Percentiles rank a stretch among this genome's conserved stretches.
phyloP scores from a whole-genome alignment of 257 asterid species.

The Prunella vulgaris region DNA sequence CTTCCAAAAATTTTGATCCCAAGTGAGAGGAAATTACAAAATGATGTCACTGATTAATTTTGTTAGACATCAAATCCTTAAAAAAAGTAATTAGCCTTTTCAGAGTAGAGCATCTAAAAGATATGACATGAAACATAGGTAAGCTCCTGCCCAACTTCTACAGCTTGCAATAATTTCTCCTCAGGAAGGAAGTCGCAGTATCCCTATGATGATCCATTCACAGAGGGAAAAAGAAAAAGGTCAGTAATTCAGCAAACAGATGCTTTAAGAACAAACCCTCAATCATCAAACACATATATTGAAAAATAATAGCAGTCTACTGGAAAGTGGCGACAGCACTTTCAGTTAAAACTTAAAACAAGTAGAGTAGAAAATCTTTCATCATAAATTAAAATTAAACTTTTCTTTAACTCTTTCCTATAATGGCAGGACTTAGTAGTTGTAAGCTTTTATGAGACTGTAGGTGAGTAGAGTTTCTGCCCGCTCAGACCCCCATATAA shows the following conservation, averaged over 20 bases:
- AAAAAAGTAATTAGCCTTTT: background rate
- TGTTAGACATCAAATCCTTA: conserved; percentile 4
- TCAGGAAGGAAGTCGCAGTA: conserved; percentile 95
- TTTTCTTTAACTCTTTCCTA: background rate
- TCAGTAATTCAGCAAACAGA: too few relatives aligned
- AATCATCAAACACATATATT: conserved; percentile 12
- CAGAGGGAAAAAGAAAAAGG: background rate
- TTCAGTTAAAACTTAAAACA: conserved; percentile 10
- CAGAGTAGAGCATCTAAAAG: conserved; percentile 14
- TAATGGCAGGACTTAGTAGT: background rate
- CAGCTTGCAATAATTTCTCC: conserved; percentile 87
- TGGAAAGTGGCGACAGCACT: background rate
- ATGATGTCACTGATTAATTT: conserved; percentile 1
- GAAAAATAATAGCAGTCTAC: conserved; percentile 1
- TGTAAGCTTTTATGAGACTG: background rate
- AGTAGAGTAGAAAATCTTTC: background rate
- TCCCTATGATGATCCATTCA: conserved; percentile 55
- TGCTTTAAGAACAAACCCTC: too few relatives aligned
- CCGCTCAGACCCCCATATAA: background rate
- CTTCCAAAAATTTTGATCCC: conserved; percentile 15
- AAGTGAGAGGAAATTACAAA: conserved; percentile 14
- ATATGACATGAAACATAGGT: conserved; percentile 15
- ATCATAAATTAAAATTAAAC: background rate
- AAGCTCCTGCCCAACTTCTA: conserved; percentile 88
- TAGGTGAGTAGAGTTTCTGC: conserved; percentile 3